A percentile compares a stretch with the other conserved stretches of the same genome.
phyloP scores from a whole-genome alignment of 331 rosid genomes.

The Prunus yedoensis region DNA sequence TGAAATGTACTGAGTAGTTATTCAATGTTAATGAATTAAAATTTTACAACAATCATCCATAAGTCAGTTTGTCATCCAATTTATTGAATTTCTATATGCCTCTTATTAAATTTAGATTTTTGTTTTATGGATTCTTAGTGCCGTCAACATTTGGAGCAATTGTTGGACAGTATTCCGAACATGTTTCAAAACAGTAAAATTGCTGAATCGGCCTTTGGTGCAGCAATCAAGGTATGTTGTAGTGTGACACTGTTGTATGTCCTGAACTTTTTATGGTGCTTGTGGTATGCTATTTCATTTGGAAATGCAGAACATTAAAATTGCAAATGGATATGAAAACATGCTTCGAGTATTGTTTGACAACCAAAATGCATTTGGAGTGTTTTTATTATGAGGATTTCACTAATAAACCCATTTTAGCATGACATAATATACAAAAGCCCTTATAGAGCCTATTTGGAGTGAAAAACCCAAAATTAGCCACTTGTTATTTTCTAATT shows the following conservation, averaged over 20 bases:
- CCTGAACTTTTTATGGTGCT: background rate
- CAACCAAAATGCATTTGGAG: background rate
- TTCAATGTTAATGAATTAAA: no score
- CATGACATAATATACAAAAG: no score
- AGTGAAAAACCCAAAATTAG: no score
- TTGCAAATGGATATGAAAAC: background rate
- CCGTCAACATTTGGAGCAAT: constrained; percentile 85
- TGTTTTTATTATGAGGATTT: no score
- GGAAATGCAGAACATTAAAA: constrained; percentile 1
- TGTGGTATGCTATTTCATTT: background rate
- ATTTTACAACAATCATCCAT: constrained; percentile 8
- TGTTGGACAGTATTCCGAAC: constrained; percentile 87
- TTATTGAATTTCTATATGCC: background rate
- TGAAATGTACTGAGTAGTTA: background rate
- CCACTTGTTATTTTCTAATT: no score
- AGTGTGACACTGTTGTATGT: constrained; percentile 16
- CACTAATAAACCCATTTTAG: no score
- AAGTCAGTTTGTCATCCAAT: constrained; percentile 12
- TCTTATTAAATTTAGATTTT: constrained; percentile 15
- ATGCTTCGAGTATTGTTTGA: background rate
- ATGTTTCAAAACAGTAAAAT: constrained; percentile 85
- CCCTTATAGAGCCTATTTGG: no score
- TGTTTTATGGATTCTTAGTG: constrained; percentile 49
- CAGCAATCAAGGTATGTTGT: constrained; percentile 79
- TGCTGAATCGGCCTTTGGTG: constrained; percentile 96